Conservation (phyloP, 2,329 filamentous ascomycete species). For the Cordyceps cateniannulata region DNA sequence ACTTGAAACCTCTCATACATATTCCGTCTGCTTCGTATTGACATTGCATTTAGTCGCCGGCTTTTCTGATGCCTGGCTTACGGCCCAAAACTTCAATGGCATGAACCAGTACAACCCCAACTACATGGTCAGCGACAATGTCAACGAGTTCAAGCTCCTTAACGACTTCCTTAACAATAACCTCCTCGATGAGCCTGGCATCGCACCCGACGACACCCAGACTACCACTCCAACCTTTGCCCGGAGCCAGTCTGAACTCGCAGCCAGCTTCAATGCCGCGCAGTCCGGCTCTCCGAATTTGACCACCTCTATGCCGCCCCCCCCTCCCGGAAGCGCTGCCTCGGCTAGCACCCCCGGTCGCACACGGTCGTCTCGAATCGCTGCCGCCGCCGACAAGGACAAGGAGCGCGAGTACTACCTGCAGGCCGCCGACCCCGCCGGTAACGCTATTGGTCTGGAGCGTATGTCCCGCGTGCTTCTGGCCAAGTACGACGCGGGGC, state of each 20-base stretch:
- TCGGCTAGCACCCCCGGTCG: slow-evolving; percentile 35
- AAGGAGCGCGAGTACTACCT: slow-evolving; percentile 88
- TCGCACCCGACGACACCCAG: slow-evolving; percentile 56
- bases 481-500: slow-evolving; percentile 92
- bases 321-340: slow-evolving; percentile 25
- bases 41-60: slow-evolving; percentile 54
- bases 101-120: slow-evolving; percentile 91
- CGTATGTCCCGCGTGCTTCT: slow-evolving; percentile 91
- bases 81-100: slow-evolving; percentile 78
- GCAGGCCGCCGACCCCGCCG: slow-evolving; percentile 90
- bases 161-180: slow-evolving; percentile 95
- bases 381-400: slow-evolving; percentile 62
- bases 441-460: slow-evolving; percentile 78
- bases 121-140: slow-evolving; percentile 89
- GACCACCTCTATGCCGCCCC: slow-evolving; percentile 38
- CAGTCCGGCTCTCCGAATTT: slow-evolving; percentile 15
- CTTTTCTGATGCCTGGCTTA: slow-evolving; percentile 77
- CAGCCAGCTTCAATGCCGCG: neutral
- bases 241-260: slow-evolving; percentile 25
- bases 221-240: neutral
- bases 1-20: slow-evolving; percentile 35
- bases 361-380: slow-evolving; percentile 54
- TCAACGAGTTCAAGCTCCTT: slow-evolving; percentile 93
- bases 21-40: neutral
- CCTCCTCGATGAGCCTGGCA: slow-evolving; percentile 74